A percentile compares a stretch with the other conserved stretches of the same genome.
phyloP scores from a whole-genome alignment of 805 yeast genomes.

The Spathaspora sp. region DNA sequence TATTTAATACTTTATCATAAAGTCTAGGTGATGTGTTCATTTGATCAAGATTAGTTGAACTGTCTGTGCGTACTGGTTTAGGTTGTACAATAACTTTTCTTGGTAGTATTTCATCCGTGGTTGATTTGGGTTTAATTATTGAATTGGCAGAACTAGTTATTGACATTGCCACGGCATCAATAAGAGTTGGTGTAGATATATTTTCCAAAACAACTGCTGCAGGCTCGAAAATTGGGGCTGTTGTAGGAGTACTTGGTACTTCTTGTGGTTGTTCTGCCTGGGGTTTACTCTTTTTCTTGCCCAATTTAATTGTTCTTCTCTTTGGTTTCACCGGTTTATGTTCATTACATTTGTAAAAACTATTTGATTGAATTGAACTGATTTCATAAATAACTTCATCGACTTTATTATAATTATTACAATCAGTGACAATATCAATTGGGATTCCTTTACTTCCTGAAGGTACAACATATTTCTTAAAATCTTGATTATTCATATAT shows the following conservation, averaged over 20 bases:
- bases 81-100: conserved; percentile 6
- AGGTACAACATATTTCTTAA: conserved; percentile 2
- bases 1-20: conserved; percentile 9
- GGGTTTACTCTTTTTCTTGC: conserved; percentile 11
- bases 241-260: not conserved
- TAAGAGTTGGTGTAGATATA: not conserved
- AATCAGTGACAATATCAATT: conserved; percentile 26
- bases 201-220: not conserved
- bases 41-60: conserved; percentile 3
- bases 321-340: conserved; percentile 30
- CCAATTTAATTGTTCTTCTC: conserved; percentile 38
- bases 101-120: not conserved
- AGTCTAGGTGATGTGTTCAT: conserved; percentile 14
- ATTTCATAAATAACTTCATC: conserved; percentile 38
- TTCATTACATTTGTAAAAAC: conserved; percentile 31
- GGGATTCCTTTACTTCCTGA: conserved; percentile 33
- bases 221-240: not conserved
- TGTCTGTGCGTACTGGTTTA: conserved; percentile 3
- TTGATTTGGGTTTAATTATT: not conserved
- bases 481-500: conserved; percentile 20
- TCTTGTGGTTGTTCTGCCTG: not conserved
- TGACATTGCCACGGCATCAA: not conserved
- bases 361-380: conserved; percentile 44
- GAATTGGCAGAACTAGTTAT: not conserved
- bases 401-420: conserved; percentile 25